phyloP scores from a whole-genome alignment of 768 basidiomycete genomes.

The Floccularia luteovirens region DNA sequence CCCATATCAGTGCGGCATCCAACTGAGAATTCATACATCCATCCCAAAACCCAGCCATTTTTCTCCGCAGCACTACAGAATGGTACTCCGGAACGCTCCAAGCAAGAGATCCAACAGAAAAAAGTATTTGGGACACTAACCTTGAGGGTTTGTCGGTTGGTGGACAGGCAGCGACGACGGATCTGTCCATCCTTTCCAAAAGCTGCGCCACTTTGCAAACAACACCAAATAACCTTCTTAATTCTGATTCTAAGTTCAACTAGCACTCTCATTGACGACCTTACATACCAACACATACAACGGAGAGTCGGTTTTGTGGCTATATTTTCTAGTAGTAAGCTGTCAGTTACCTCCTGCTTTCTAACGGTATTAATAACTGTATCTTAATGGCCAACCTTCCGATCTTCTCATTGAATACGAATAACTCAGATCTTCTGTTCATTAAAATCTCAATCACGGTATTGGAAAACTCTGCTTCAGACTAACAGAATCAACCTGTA shows the following conservation, averaged over 20 bases:
- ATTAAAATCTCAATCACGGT: too few relatives aligned
- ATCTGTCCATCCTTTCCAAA: background rate
- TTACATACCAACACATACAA: too few relatives aligned
- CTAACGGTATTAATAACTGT: too few relatives aligned
- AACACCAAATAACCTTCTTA: background rate
- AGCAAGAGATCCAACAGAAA: slow-evolving; percentile 1
- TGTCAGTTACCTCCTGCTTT: too few relatives aligned
- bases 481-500: too few relatives aligned
- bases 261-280: too few relatives aligned
- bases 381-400: background rate
- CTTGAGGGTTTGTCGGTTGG: background rate
- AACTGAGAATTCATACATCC: slow-evolving; percentile 26
- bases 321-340: too few relatives aligned
- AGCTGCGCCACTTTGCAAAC: background rate
- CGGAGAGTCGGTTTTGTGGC: too few relatives aligned
- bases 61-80: slow-evolving; percentile 7
- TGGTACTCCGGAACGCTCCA: slow-evolving; percentile 3
- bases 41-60: slow-evolving; percentile 24
- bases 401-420: too few relatives aligned
- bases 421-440: too few relatives aligned
- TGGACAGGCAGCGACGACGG: background rate
- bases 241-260: background rate
- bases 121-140: background rate
- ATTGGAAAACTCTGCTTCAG: too few relatives aligned
- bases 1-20: slow-evolving; percentile 38